Evolutionary conservation across 495 filamentous ascomycete genomes (phyloP).

Genomic region (Durotheca rogersii): DNA sequence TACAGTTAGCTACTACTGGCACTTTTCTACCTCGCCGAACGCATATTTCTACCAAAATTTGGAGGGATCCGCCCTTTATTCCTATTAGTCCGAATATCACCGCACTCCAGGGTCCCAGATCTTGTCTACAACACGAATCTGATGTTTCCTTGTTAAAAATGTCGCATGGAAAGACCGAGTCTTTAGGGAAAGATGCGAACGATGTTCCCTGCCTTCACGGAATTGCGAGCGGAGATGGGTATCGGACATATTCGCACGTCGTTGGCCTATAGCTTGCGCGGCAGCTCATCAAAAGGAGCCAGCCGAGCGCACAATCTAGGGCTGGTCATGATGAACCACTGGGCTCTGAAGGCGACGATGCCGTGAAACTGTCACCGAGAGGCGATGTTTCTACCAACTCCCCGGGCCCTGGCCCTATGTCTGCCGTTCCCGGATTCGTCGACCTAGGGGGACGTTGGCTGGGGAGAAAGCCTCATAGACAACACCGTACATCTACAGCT

Average conservation of each 20-base stretch:
- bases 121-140: slow-evolving; percentile 10
- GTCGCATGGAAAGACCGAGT: background rate
- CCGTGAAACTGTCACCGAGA: slow-evolving; percentile 18
- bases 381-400: slow-evolving; percentile 15
- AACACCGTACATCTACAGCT: slow-evolving; percentile 30
- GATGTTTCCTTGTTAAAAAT: slow-evolving; percentile 10
- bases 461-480: slow-evolving; percentile 26
- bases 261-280: slow-evolving; percentile 10
- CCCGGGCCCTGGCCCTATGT: slow-evolving; percentile 11
- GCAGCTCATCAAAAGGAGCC: slow-evolving; percentile 6
- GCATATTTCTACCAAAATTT: slow-evolving; percentile 14
- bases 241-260: background rate
- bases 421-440: slow-evolving; percentile 26
- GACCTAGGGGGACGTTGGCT: slow-evolving; percentile 28
- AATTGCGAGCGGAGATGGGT: background rate
- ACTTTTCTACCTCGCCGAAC: slow-evolving; percentile 10
- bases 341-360: slow-evolving; percentile 27
- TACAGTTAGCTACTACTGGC: slow-evolving; percentile 9
- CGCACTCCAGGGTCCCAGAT: slow-evolving; percentile 5
- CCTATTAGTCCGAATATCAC: slow-evolving; percentile 26
- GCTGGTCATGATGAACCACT: slow-evolving; percentile 33
- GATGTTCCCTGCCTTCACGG: background rate
- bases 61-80: slow-evolving; percentile 18
- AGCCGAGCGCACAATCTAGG: slow-evolving; percentile 9
- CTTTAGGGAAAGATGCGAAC: background rate